Conservation (phyloP, 1,284 basidiomycete genomes). For the Exobasidium rhododendri region DNA sequence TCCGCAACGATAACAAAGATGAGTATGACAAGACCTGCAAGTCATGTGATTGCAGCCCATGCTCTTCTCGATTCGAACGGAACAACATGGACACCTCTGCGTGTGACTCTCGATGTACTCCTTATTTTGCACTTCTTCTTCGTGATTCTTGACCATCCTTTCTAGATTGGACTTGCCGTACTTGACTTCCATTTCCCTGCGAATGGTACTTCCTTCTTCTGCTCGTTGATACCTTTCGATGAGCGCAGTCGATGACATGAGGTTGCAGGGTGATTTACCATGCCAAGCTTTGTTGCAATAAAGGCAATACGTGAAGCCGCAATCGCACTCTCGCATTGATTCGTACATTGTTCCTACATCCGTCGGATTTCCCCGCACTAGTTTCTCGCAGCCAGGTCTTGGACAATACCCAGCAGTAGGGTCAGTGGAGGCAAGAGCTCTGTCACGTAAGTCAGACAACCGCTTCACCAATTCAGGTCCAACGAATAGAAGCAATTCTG, state of each 20-base stretch:
- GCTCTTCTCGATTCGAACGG: slow-evolving; percentile 12
- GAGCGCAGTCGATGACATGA: slow-evolving; percentile 7
- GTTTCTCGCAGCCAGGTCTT: slow-evolving; percentile 14
- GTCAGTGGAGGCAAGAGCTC: slow-evolving; percentile 19
- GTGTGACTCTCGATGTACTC: slow-evolving; percentile 14
- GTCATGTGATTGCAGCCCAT: slow-evolving; percentile 24
- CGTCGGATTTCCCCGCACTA: slow-evolving; percentile 6
- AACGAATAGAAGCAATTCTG: slow-evolving; percentile 16
- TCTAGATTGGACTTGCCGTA: slow-evolving; percentile 21
- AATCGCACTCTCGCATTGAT: slow-evolving; percentile 17
- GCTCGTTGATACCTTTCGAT: slow-evolving; percentile 10
- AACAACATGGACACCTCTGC: slow-evolving; percentile 19
- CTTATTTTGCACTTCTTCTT: slow-evolving; percentile 20
- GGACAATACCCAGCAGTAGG: slow-evolving; percentile 21
- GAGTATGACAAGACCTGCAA: slow-evolving; percentile 17
- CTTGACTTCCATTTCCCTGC: slow-evolving; percentile 8
- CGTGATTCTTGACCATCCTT: slow-evolving; percentile 12
- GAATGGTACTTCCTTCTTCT: slow-evolving; percentile 7
- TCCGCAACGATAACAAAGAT: slow-evolving; percentile 23
- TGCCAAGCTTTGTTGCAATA: slow-evolving; percentile 22
- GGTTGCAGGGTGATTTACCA: slow-evolving; percentile 7
- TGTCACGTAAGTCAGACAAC: slow-evolving; percentile 10
- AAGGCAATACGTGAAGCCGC: slow-evolving; percentile 16
- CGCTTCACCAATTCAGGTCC: slow-evolving; percentile 11
- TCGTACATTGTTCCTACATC: slow-evolving; percentile 19